These are phyloP conservation scores for Helotiales sp. DNA, from an alignment of 2,329 filamentous ascomycete species.

Conservation along the genomic window DNA sequence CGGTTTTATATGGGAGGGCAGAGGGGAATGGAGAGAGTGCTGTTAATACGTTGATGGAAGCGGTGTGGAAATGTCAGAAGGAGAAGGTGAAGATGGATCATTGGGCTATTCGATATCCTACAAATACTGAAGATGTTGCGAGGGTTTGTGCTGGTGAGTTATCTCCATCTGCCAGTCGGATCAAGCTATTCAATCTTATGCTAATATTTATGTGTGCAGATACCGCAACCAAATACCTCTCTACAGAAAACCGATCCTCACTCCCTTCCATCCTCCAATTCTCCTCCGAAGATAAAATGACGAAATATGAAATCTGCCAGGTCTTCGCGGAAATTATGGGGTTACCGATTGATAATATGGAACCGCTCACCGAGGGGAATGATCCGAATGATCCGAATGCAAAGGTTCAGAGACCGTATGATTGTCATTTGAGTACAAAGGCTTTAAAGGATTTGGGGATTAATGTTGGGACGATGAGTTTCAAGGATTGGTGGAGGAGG, in stretches of 20 bases:
- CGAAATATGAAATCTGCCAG: constrained; percentile 87
- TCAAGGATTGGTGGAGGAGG: constrained; percentile 77
- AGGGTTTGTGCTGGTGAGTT: constrained; percentile 68
- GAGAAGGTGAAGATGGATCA: constrained; percentile 78
- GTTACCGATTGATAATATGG: constrained; percentile 66
- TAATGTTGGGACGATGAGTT: constrained; percentile 71
- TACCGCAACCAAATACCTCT: constrained; percentile 68
- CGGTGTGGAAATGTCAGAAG: constrained; percentile 69
- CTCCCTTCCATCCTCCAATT: constrained; percentile 79
- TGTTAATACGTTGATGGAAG: constrained; percentile 77
- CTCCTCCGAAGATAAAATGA: constrained; percentile 81
- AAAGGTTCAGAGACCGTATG: constrained; percentile 77
- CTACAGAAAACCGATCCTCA: constrained; percentile 44
- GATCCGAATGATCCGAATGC: constrained; percentile 65
- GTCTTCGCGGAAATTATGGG: constrained; percentile 78
- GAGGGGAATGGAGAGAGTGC: constrained; percentile 72
- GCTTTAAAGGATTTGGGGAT: constrained; percentile 72
- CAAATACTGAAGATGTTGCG: constrained; percentile 84
- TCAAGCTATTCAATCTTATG: no score
- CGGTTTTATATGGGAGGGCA: constrained; percentile 80
- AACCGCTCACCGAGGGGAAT: constrained; percentile 69
- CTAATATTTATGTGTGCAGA: constrained; percentile 46
- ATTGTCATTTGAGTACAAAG: constrained; percentile 82
- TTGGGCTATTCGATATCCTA: constrained; percentile 82
- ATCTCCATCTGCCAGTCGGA: constrained; percentile 6